Percentiles rank a stretch among this genome's conserved stretches.
These are phyloP conservation scores for Trichoderma sp. DNA, from an alignment of 2,329 filamentous ascomycete genomes.

Conservation along the genomic window DNA sequence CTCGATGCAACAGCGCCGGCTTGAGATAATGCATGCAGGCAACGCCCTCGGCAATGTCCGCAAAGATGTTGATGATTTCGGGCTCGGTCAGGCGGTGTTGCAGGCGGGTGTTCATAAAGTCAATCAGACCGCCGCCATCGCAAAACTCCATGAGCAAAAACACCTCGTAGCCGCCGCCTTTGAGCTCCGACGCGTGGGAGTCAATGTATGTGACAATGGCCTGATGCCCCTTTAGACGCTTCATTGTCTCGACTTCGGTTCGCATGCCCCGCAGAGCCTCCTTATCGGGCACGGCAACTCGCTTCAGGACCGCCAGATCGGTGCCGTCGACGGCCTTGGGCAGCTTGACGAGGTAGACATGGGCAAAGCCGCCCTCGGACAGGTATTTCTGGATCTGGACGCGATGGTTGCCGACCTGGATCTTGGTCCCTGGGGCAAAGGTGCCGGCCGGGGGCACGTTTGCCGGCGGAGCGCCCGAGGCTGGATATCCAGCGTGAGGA, in stretches of 20 bases:
- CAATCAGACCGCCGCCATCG: constrained; percentile 89
- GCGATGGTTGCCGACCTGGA: constrained; percentile 88
- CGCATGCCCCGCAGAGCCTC: constrained; percentile 92
- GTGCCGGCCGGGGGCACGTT: constrained; percentile 69
- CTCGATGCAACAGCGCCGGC: constrained; percentile 85
- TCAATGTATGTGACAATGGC: constrained; percentile 98
- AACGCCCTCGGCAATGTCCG: constrained; percentile 91
- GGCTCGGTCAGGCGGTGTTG: constrained; percentile 96
- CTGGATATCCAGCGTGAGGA: constrained; percentile 44
- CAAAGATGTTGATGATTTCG: constrained; percentile 95
- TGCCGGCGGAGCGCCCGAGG: constrained; percentile 40
- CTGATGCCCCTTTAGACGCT: constrained; percentile 93
- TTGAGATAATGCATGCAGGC: constrained; percentile 99
- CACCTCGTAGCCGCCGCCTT: constrained; percentile 92
- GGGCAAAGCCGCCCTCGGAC: constrained; percentile 95
- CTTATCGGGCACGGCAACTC: constrained; percentile 95
- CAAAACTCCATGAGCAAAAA: constrained; percentile 99
- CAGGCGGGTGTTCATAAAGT: constrained; percentile 98
- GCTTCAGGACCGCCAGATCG: constrained; percentile 83
- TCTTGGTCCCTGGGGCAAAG: constrained; percentile 90
- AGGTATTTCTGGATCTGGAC: constrained; percentile 96
- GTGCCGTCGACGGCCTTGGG: constrained; percentile 73
- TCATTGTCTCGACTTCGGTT: constrained; percentile 99
- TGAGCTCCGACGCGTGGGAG: constrained; percentile 92
- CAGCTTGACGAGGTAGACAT: constrained; percentile 94